Percentiles rank a stretch among this genome's conserved stretches.
Conservation (phyloP, 2,329 filamentous ascomycete genomes). For the Teratosphaeriaceae sp. region DNA sequence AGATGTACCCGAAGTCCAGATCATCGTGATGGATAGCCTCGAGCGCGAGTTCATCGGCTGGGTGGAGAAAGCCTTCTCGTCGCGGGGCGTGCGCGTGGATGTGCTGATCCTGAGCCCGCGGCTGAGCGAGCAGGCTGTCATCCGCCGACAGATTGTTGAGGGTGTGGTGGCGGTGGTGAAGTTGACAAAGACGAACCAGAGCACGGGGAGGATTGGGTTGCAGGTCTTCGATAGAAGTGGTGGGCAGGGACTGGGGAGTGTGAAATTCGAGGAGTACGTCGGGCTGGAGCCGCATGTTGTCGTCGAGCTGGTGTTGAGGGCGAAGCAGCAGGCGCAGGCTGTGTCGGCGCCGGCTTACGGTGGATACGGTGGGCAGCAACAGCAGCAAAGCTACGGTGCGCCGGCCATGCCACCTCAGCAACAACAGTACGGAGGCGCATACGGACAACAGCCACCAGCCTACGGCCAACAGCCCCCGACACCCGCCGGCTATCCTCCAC, state of each 20-base stretch:
- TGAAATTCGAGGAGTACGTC: slow-evolving; percentile 81
- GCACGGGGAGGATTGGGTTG: slow-evolving; percentile 66
- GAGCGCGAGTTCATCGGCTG: slow-evolving; percentile 74
- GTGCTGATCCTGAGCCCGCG: slow-evolving; percentile 73
- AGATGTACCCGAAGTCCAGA: slow-evolving; percentile 82
- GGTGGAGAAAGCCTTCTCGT: slow-evolving; percentile 69
- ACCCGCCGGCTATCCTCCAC: slow-evolving; percentile 20
- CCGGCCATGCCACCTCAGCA: slow-evolving; percentile 15
- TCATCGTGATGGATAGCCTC: slow-evolving; percentile 73
- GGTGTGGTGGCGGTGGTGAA: slow-evolving; percentile 77
- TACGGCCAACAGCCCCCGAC: slow-evolving; percentile 22
- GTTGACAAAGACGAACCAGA: slow-evolving; percentile 62
- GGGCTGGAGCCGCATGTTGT: slow-evolving; percentile 72
- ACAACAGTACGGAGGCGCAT: slow-evolving; percentile 11
- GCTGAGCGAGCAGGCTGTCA: slow-evolving; percentile 69
- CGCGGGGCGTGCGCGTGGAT: slow-evolving; percentile 65
- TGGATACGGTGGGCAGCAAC: slow-evolving; percentile 10
- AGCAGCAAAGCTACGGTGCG: slow-evolving; percentile 23
- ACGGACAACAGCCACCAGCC: slow-evolving; percentile 5
- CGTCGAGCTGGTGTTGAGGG: slow-evolving; percentile 70
- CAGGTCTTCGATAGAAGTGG: slow-evolving; percentile 75
- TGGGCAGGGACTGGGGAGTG: slow-evolving; percentile 58
- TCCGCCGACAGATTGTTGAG: slow-evolving; percentile 78
- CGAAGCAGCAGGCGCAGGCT: slow-evolving; percentile 45
- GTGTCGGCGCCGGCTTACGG: slow-evolving; percentile 27